Evolutionary conservation across 306 rosid species (phyloP).

Genomic region (Malus domestica): DNA sequence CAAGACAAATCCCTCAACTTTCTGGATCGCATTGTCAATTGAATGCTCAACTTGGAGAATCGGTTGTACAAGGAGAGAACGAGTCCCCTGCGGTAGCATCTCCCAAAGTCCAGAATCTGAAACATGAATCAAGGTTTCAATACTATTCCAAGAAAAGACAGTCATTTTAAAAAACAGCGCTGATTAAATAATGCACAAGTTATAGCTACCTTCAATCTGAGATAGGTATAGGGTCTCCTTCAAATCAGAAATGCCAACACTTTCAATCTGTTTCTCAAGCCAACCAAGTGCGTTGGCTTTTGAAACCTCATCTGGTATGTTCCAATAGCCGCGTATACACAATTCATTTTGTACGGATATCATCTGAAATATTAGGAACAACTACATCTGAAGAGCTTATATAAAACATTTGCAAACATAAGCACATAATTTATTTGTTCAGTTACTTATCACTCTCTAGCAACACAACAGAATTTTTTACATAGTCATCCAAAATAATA

Average conservation of each 20-base stretch:
- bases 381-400: not conserved
- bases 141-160: constrained; percentile 14
- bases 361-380: constrained; percentile 37
- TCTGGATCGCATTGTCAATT: constrained; percentile 26
- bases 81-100: constrained; percentile 59
- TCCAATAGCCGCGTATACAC: constrained; percentile 88
- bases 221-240: constrained; percentile 69
- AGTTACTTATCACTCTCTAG: not conserved
- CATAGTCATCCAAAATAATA: not conserved
- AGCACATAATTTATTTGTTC: not conserved
- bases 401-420: not conserved
- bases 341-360: constrained; percentile 47
- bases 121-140: constrained; percentile 3
- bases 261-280: constrained; percentile 56
- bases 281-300: constrained; percentile 43
- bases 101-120: constrained; percentile 76
- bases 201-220: constrained; percentile 50
- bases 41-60: constrained; percentile 28
- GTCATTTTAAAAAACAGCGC: not conserved
- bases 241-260: constrained; percentile 43
- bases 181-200: not conserved
- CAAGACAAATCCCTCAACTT: constrained; percentile 51
- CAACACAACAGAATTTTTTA: too few relatives aligned
- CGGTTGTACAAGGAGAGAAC: constrained; percentile 71
- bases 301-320: constrained; percentile 38